These are phyloP conservation scores for Pichia kluyveri DNA, from an alignment of 805 yeast genomes.

Conservation along the genomic window DNA sequence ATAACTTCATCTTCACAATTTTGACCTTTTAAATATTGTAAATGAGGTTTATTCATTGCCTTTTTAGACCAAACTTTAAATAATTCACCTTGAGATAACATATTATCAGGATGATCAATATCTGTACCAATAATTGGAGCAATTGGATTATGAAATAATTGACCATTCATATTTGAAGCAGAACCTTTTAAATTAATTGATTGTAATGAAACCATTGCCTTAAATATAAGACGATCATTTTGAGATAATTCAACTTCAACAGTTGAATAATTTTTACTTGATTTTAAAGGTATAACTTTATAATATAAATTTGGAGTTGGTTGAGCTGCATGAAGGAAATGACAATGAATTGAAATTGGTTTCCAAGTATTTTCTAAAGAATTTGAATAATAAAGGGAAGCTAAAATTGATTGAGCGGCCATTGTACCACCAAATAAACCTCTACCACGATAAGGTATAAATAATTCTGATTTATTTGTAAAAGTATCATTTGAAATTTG, in stretches of 20 bases:
- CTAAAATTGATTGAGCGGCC: constrained; percentile 56
- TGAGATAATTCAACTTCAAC: constrained; percentile 51
- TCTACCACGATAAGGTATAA: constrained; percentile 44
- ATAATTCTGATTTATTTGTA: constrained; percentile 19
- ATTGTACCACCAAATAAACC: constrained; percentile 68
- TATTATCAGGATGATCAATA: constrained; percentile 21
- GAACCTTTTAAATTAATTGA: constrained; percentile 24
- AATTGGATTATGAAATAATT: constrained; percentile 19
- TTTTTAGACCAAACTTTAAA: constrained; percentile 23
- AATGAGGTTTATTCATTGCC: constrained; percentile 14
- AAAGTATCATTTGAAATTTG: constrained; percentile 16
- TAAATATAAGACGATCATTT: constrained; percentile 38
- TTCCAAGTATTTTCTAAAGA: constrained; percentile 25
- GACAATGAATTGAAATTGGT: constrained; percentile 57
- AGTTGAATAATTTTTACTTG: constrained; percentile 44
- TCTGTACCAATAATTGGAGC: constrained; percentile 24
- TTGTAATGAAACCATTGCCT: constrained; percentile 42
- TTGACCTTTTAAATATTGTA: constrained; percentile 16
- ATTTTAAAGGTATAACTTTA: constrained; percentile 42
- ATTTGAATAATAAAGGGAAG: constrained; percentile 47
- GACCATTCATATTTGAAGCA: constrained; percentile 22
- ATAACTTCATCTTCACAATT: constrained; percentile 14
- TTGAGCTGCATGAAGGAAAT: constrained; percentile 49
- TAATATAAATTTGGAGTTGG: constrained; percentile 39
- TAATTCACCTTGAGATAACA: constrained; percentile 20